Percentiles rank a stretch among this genome's conserved stretches.
phyloP scores from a whole-genome alignment of 2,329 filamentous ascomycete genomes.

The Hypoxylon rubiginosum region DNA sequence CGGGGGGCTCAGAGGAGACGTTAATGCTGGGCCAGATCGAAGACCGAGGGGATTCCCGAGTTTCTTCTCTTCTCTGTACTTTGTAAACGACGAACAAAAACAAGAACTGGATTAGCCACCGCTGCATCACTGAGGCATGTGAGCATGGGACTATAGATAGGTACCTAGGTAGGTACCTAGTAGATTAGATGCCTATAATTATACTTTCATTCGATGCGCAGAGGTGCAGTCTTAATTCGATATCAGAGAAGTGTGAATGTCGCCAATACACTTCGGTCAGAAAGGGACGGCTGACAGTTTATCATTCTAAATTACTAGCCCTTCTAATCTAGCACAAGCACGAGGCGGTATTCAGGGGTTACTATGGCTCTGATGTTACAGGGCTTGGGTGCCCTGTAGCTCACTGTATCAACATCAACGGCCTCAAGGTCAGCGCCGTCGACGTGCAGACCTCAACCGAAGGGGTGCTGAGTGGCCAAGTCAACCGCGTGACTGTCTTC shows the following conservation, averaged over 20 bases:
- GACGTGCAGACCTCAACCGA: not conserved
- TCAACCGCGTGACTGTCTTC: conserved; percentile 58
- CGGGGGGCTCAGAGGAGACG: not conserved
- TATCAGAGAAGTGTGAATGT: not conserved
- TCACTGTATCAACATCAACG: no score
- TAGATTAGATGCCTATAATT: not conserved
- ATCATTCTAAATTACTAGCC: no score
- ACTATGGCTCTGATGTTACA: no score
- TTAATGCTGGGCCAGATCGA: not conserved
- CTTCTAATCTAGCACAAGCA: no score
- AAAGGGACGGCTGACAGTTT: no score
- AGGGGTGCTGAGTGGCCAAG: conserved; percentile 37
- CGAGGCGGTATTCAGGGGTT: no score
- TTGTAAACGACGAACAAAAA: not conserved
- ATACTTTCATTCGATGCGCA: not conserved
- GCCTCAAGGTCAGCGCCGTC: no score
- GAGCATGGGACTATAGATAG: not conserved
- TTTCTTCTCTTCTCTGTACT: not conserved
- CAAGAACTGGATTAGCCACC: no score
- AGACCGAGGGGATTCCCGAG: not conserved
- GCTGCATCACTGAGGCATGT: no score
- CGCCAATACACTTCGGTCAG: no score
- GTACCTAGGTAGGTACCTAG: no score
- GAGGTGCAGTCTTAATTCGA: not conserved
- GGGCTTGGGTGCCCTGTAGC: no score